Evolutionary conservation across 306 rosid species (phyloP).

Genomic region (Cyamopsis tetragonoloba): DNA sequence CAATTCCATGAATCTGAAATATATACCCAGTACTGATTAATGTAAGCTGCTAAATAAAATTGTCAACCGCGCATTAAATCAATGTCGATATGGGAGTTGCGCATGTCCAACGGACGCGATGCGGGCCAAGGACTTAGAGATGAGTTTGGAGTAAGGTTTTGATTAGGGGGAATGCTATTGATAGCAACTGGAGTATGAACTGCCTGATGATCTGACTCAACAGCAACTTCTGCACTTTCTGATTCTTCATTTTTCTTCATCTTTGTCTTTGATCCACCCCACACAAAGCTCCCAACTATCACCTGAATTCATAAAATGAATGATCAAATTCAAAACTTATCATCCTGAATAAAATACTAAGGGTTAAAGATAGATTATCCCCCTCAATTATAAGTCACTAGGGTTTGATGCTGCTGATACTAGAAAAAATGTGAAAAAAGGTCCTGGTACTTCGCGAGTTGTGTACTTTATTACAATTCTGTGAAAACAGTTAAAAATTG

Average conservation of each 20-base stretch:
- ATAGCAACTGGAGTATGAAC: conserved; percentile 49
- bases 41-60: conserved; percentile 7
- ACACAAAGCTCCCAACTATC: conserved; percentile 84
- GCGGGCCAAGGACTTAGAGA: conserved; percentile 68
- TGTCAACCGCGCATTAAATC: conserved; percentile 93
- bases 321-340: neutral
- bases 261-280: conserved; percentile 75
- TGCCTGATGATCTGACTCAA: conserved; percentile 54
- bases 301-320: conserved; percentile 49
- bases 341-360: no score
- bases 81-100: conserved; percentile 75
- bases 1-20: conserved; percentile 36
- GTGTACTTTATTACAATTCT: no score
- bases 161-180: conserved; percentile 44
- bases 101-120: conserved; percentile 71
- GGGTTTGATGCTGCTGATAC: no score
- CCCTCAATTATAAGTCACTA: no score
- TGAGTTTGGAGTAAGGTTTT: conserved; percentile 55
- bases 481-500: no score
- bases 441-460: no score
- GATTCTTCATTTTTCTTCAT: conserved; percentile 53
- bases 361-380: no score
- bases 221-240: conserved; percentile 52
- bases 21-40: conserved; percentile 35
- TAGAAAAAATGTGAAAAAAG: no score